These are phyloP conservation scores for Avena sativa DNA, from an alignment of 176 grass and related monocot genomes.

Conservation along the genomic window DNA sequence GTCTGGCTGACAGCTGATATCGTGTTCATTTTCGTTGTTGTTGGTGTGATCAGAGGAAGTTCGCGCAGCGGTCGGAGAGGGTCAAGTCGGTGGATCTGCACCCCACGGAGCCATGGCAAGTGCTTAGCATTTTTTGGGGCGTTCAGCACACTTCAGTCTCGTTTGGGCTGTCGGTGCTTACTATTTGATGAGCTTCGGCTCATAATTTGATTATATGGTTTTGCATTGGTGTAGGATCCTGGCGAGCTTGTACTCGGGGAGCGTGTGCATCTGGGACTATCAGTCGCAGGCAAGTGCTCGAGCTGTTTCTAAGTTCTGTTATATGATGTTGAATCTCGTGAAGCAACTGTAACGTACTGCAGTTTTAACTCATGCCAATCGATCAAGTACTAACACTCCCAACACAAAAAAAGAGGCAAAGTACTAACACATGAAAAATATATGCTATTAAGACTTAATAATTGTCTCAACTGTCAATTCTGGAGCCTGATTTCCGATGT, in stretches of 20 bases:
- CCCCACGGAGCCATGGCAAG: conserved; percentile 97
- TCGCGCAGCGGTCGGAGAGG: conserved; percentile 90
- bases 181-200: conserved; percentile 22
- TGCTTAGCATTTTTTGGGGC: neutral
- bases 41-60: conserved; percentile 80
- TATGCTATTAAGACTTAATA: neutral
- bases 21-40: neutral
- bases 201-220: conserved; percentile 12
- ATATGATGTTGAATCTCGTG: neutral
- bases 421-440: neutral
- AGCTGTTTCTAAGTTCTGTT: conserved; percentile 7
- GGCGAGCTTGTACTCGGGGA: conserved; percentile 92
- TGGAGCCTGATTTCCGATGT: neutral
- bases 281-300: conserved; percentile 72
- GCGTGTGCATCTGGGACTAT: conserved; percentile 98
- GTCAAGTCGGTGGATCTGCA: conserved; percentile 99
- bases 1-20: conserved; percentile 22
- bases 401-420: neutral
- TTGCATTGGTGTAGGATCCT: conserved; percentile 79
- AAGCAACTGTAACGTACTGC: neutral
- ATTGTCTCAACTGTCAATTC: neutral
- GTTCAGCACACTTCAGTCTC: conserved; percentile 28
- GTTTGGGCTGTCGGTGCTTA: neutral
- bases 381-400: neutral
- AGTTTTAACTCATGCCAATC: neutral